Conservation (phyloP, 2,329 filamentous ascomycete genomes). For the Microsporum ferrugineum region DNA sequence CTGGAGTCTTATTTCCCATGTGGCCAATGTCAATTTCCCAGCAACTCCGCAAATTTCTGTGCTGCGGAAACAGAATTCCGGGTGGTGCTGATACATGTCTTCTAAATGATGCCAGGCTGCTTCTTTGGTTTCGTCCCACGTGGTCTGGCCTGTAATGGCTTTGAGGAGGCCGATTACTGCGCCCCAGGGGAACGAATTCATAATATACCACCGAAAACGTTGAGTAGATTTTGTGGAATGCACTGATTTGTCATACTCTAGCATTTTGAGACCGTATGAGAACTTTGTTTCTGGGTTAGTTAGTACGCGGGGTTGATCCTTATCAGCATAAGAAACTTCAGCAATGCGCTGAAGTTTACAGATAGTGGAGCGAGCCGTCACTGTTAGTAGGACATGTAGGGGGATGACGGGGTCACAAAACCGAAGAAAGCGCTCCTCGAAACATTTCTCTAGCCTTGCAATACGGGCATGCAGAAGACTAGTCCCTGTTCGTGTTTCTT, state of each 20-base stretch:
- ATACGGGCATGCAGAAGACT: conserved; percentile 15
- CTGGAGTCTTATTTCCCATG: neutral
- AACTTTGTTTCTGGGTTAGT: neutral
- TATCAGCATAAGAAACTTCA: neutral
- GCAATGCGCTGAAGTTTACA: neutral
- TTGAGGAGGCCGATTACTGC: neutral
- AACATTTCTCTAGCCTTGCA: conserved; percentile 19
- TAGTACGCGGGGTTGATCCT: neutral
- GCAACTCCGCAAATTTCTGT: neutral
- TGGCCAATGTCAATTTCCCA: neutral
- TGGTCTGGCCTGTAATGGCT: neutral
- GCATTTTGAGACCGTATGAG: neutral
- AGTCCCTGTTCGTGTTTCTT: neutral
- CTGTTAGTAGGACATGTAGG: conserved; percentile 19
- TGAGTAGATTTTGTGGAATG: neutral
- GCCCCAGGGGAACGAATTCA: neutral
- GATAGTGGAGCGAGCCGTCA: neutral
- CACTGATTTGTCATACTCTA: neutral
- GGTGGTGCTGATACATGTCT: neutral
- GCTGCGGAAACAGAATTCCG: neutral
- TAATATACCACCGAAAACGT: neutral
- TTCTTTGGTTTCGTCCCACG: neutral
- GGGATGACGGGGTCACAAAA: conserved; percentile 28
- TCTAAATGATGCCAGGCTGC: neutral
- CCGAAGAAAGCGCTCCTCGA: conserved; percentile 25